A percentile compares a stretch with the other conserved stretches of the same genome.
Conservation (phyloP, 129 eudicot species). For the Ambrosia artemisiifolia region DNA sequence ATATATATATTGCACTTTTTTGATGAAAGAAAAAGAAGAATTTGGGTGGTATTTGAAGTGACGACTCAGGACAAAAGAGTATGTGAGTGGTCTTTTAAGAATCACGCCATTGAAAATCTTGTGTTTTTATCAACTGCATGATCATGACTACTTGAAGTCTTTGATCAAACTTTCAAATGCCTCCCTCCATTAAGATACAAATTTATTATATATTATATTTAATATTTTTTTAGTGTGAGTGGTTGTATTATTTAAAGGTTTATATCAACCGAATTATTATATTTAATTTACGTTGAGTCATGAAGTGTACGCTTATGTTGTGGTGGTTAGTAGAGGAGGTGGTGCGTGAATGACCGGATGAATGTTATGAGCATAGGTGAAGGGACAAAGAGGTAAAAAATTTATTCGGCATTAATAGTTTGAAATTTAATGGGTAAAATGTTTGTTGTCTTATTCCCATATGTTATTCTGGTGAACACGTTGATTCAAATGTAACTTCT, state of each 20-base stretch:
- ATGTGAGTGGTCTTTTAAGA: constrained; percentile 24
- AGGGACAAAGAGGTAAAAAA: too few species aligned
- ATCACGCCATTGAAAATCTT: constrained; percentile 29
- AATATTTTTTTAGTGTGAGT: neutral
- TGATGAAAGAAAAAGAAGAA: constrained; percentile 33
- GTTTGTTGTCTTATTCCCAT: too few species aligned
- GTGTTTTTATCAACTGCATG: constrained; percentile 8
- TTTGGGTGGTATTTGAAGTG: constrained; percentile 28
- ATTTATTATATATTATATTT: neutral
- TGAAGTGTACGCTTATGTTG: too few species aligned
- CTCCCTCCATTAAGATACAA: constrained; percentile 5
- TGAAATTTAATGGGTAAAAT: too few species aligned
- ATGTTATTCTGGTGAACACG: too few species aligned
- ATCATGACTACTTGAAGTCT: neutral
- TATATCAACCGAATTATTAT: neutral
- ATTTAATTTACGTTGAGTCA: too few species aligned
- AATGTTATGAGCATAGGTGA: too few species aligned
- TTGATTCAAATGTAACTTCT: too few species aligned
- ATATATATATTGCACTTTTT: constrained; percentile 1
- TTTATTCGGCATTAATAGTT: too few species aligned
- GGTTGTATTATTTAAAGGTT: neutral
- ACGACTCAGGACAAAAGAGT: constrained; percentile 23
- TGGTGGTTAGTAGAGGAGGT: too few species aligned
- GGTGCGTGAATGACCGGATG: too few species aligned
- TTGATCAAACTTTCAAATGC: constrained; percentile 4